These are phyloP conservation scores for Houttuynia cordata DNA, from an alignment of 164 flowering plant species.

Conservation along the genomic window DNA sequence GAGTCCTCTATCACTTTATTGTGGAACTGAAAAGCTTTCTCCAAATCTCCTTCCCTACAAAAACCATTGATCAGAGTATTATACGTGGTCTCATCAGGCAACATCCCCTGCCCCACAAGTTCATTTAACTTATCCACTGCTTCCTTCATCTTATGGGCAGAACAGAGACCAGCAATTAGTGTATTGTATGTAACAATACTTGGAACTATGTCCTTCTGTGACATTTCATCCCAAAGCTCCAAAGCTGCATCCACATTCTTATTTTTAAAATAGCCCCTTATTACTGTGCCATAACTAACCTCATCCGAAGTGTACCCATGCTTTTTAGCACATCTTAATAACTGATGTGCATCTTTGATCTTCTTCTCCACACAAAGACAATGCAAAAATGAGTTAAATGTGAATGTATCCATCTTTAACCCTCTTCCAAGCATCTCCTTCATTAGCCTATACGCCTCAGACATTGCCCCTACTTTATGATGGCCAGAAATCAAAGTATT, in stretches of 20 bases:
- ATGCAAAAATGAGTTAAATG: constrained; percentile 52
- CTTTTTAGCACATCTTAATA: constrained; percentile 34
- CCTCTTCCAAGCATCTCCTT: constrained; percentile 57
- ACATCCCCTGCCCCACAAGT: constrained; percentile 48
- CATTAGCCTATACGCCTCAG: constrained; percentile 51
- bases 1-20: constrained; percentile 62
- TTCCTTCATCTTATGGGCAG: constrained; percentile 36
- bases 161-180: constrained; percentile 63
- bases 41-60: constrained; percentile 58
- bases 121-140: constrained; percentile 60
- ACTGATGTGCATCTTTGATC: constrained; percentile 42
- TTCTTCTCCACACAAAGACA: constrained; percentile 47
- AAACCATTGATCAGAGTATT: constrained; percentile 68
- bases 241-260: constrained; percentile 44
- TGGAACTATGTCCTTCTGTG: constrained; percentile 49
- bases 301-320: constrained; percentile 64
- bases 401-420: constrained; percentile 53
- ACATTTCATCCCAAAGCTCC: constrained; percentile 79
- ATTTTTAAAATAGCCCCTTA: constrained; percentile 45
- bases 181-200: constrained; percentile 51
- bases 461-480: constrained; percentile 49
- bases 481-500: constrained; percentile 66
- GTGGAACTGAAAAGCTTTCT: constrained; percentile 73
- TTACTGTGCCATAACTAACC: constrained; percentile 76
- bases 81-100: constrained; percentile 72